phyloP scores from a whole-genome alignment of 768 basidiomycete genomes.

The Lentinula raphanica region DNA sequence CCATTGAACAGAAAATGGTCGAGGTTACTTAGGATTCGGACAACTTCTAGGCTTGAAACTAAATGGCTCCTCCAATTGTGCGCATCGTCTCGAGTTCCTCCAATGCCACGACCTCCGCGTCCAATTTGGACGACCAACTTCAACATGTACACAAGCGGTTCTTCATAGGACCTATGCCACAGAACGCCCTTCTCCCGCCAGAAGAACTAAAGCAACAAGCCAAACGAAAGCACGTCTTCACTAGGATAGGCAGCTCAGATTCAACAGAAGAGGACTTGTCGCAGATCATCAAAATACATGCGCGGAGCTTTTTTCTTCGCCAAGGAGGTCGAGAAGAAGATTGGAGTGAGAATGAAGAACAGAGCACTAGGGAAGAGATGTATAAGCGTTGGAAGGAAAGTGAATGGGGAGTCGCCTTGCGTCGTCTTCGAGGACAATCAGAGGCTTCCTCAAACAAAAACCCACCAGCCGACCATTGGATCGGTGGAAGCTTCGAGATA shows the following conservation, averaged over 20 bases:
- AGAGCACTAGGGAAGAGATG: constrained; percentile 50
- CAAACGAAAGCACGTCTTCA: constrained; percentile 18
- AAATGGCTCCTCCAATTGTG: neutral
- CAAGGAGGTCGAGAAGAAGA: constrained; percentile 61
- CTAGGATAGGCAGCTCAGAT: constrained; percentile 13
- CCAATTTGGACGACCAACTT: constrained; percentile 1
- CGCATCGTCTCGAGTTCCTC: neutral
- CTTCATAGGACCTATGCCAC: constrained; percentile 77
- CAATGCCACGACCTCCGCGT: neutral
- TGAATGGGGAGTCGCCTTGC: constrained; percentile 53
- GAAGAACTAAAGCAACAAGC: constrained; percentile 28
- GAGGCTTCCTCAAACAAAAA: constrained; percentile 20
- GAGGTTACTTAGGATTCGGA: neutral
- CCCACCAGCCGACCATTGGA: constrained; percentile 41
- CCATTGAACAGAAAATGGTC: neutral
- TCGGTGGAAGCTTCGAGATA: constrained; percentile 73
- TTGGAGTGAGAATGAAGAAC: constrained; percentile 57
- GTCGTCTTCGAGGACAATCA: neutral
- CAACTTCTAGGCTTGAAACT: neutral
- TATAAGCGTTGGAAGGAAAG: constrained; percentile 57
- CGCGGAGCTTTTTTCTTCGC: constrained; percentile 57
- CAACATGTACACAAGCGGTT: constrained; percentile 42
- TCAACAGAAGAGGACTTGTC: constrained; percentile 34
- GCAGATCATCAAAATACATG: constrained; percentile 53
- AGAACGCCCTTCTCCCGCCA: constrained; percentile 41